Evolutionary conservation across 805 yeast species (phyloP).

Genomic region (Kluyveromyces dobzhanskii): DNA sequence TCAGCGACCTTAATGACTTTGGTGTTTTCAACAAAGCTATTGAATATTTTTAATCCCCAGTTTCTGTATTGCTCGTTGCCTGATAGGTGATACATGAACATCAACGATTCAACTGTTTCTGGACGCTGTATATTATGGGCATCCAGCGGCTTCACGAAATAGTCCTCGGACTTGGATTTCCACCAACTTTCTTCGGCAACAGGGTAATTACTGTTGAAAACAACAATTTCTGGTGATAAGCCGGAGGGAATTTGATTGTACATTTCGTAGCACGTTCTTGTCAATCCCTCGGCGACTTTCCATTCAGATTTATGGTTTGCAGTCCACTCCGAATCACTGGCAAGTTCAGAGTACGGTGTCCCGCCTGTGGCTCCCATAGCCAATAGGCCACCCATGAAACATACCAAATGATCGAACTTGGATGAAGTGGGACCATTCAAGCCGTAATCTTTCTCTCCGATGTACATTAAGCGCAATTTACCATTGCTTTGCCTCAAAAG

Average conservation of each 20-base stretch:
- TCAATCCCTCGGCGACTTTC: conserved; percentile 61
- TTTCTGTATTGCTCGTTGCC: conserved; percentile 73
- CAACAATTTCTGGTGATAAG: conserved; percentile 80
- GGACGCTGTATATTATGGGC: conserved; percentile 86
- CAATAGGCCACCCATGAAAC: conserved; percentile 83
- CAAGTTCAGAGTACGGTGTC: conserved; percentile 43
- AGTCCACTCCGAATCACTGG: conserved; percentile 48
- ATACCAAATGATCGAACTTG: conserved; percentile 89
- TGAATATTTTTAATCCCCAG: conserved; percentile 86
- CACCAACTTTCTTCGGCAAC: conserved; percentile 18
- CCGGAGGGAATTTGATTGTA: conserved; percentile 71
- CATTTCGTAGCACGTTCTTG: conserved; percentile 78
- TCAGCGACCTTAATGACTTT: conserved; percentile 33
- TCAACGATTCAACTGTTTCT: conserved; percentile 86
- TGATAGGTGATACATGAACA: conserved; percentile 69
- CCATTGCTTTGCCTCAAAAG: conserved; percentile 56
- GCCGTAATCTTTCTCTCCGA: conserved; percentile 75
- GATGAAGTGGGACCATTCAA: conserved; percentile 48
- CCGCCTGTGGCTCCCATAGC: conserved; percentile 90
- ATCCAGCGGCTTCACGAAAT: conserved; percentile 61
- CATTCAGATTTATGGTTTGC: conserved; percentile 55
- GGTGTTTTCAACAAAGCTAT: conserved; percentile 56
- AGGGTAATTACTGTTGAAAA: conserved; percentile 49
- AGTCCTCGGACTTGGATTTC: conserved; percentile 40
- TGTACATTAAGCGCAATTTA: conserved; percentile 44